Evolutionary conservation across 1,139 yeast genomes (phyloP).

Genomic region (Nakaseomyces nivariensis): DNA sequence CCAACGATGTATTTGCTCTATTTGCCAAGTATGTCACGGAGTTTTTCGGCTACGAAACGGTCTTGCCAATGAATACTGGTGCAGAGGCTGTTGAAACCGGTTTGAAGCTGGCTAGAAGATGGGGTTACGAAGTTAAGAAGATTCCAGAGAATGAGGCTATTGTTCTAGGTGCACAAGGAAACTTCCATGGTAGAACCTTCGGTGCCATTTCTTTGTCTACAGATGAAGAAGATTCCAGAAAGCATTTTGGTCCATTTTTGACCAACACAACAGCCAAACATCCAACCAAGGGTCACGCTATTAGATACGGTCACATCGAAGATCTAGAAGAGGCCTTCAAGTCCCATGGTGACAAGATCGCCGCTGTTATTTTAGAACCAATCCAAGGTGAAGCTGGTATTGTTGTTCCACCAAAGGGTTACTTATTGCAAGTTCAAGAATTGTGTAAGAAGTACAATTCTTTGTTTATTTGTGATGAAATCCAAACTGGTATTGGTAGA

Average conservation of each 20-base stretch:
- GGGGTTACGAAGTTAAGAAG: constrained; percentile 89
- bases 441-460: constrained; percentile 80
- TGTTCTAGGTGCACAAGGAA: constrained; percentile 74
- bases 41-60: constrained; percentile 83
- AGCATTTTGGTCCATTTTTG: constrained; percentile 84
- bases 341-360: constrained; percentile 81
- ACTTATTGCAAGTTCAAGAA: constrained; percentile 60
- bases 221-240: constrained; percentile 77
- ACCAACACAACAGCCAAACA: constrained; percentile 73
- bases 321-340: constrained; percentile 78
- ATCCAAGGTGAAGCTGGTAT: constrained; percentile 99
- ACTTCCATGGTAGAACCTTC: constrained; percentile 94
- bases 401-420: constrained; percentile 82
- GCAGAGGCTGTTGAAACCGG: constrained; percentile 98
- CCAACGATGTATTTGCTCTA: constrained; percentile 77
- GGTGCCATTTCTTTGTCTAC: constrained; percentile 95
- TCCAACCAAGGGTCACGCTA: constrained; percentile 37
- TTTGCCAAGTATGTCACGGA: constrained; percentile 86
- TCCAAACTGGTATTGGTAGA: constrained; percentile 96
- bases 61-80: constrained; percentile 96
- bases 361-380: constrained; percentile 88
- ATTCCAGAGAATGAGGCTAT: constrained; percentile 79
- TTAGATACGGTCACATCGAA: constrained; percentile 74
- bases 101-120: constrained; percentile 86
- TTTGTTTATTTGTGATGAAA: constrained; percentile 87